Evolutionary conservation across 768 basidiomycete species (phyloP).

Genomic region (Russula virescens): DNA sequence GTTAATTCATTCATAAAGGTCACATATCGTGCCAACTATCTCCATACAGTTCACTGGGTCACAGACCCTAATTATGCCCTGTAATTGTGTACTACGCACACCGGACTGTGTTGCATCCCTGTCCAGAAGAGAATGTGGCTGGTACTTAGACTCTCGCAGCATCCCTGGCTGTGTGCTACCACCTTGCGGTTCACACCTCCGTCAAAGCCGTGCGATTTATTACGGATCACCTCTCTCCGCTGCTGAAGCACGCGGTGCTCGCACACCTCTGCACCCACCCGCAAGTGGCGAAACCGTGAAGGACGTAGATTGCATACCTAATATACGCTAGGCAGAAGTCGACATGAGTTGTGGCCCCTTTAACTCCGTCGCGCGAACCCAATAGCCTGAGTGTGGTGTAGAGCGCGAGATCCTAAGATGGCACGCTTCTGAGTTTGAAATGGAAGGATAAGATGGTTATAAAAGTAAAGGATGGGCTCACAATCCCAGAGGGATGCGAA

Average conservation of each 20-base stretch:
- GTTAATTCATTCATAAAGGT: neutral
- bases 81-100: conserved; percentile 22
- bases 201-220: conserved; percentile 72
- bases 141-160: conserved; percentile 54
- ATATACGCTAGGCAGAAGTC: conserved; percentile 67
- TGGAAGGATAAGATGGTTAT: no score
- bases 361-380: no score
- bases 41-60: neutral
- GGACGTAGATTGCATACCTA: conserved; percentile 41
- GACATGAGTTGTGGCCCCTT: conserved; percentile 48
- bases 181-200: conserved; percentile 50
- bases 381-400: no score
- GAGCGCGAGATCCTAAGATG: no score
- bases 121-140: conserved; percentile 5
- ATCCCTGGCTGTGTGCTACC: conserved; percentile 50
- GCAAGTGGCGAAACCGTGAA: conserved; percentile 47
- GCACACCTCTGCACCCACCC: conserved; percentile 67
- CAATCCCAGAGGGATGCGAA: no score
- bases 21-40: neutral
- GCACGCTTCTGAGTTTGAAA: no score
- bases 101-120: conserved; percentile 5
- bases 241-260: conserved; percentile 73
- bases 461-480: no score
- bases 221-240: conserved; percentile 56
- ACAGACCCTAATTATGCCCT: conserved; percentile 19